phyloP scores from a whole-genome alignment of 305 asterid genomes.

The Fraxinus floribunda region DNA sequence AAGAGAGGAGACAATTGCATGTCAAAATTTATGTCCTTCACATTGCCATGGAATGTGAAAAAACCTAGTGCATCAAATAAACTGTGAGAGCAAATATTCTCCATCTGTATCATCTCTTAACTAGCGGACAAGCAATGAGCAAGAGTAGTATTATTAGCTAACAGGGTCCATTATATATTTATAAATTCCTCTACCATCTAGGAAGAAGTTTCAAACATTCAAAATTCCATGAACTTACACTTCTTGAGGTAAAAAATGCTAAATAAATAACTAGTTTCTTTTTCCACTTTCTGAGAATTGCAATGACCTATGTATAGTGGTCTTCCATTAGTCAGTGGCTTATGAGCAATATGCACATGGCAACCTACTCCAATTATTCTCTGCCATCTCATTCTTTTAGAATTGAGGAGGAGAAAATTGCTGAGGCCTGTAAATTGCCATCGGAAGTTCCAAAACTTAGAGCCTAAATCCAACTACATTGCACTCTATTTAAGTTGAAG shows the following conservation, averaged over 20 bases:
- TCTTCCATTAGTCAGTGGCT: not conserved
- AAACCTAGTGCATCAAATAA: not conserved
- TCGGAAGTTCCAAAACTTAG: not conserved
- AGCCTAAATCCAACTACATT: not conserved
- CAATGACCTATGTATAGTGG: not conserved
- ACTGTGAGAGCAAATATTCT: not conserved
- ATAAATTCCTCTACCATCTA: not conserved
- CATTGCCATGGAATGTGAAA: not conserved
- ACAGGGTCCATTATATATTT: not conserved
- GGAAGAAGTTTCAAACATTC: not conserved
- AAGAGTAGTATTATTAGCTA: not conserved
- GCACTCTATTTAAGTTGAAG: slow-evolving; percentile 12
- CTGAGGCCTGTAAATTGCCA: not conserved
- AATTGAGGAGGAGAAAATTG: not conserved
- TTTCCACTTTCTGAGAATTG: not conserved
- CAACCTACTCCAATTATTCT: not conserved
- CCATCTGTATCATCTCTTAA: not conserved
- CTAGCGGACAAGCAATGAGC: not conserved
- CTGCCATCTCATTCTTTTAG: slow-evolving; percentile 2
- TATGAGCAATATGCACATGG: not conserved
- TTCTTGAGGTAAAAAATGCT: not conserved
- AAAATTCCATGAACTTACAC: not conserved
- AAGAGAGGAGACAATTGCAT: not conserved
- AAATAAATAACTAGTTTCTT: not conserved
- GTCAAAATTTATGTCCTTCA: not conserved